Evolutionary conservation across 306 rosid genomes (phyloP).

Genomic region (Senna tora): DNA sequence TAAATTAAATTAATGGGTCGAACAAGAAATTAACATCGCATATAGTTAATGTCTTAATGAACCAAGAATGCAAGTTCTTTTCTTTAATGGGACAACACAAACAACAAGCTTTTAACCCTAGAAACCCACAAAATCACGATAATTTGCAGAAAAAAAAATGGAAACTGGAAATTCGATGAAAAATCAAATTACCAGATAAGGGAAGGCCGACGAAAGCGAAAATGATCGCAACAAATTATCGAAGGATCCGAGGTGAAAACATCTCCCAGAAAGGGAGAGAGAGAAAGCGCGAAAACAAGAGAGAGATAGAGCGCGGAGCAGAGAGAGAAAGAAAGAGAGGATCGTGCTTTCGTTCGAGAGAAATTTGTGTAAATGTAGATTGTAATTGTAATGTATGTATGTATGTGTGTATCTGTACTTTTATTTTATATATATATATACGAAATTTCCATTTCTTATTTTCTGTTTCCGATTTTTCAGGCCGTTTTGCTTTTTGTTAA

Average conservation of each 20-base stretch:
- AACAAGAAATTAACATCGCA: conserved; percentile 37
- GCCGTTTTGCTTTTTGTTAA: neutral
- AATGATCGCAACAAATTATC: conserved; percentile 44
- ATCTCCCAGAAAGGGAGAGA: conserved; percentile 40
- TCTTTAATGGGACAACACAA: conserved; percentile 30
- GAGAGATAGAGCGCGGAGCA: conserved; percentile 4
- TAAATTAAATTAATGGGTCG: conserved; percentile 13
- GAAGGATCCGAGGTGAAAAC: conserved; percentile 40
- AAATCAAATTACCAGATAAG: conserved; percentile 33
- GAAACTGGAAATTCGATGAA: neutral
- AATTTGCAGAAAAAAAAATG: conserved; percentile 23
- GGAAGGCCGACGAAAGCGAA: conserved; percentile 26
- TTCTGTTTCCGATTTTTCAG: neutral
- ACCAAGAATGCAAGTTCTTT: conserved; percentile 43
- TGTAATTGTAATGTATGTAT: neutral
- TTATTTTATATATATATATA: neutral
- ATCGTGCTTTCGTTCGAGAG: conserved; percentile 47
- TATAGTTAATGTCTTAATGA: conserved; percentile 31
- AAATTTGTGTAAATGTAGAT: neutral
- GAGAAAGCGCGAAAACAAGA: conserved; percentile 8
- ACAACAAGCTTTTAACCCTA: conserved; percentile 47
- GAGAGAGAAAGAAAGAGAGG: conserved; percentile 46
- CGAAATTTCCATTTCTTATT: neutral
- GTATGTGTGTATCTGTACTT: neutral
- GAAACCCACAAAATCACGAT: conserved; percentile 28